Base-by-base conservation (phyloP, 306 rosid species). In the Citrullus mucosospermus region DNA sequence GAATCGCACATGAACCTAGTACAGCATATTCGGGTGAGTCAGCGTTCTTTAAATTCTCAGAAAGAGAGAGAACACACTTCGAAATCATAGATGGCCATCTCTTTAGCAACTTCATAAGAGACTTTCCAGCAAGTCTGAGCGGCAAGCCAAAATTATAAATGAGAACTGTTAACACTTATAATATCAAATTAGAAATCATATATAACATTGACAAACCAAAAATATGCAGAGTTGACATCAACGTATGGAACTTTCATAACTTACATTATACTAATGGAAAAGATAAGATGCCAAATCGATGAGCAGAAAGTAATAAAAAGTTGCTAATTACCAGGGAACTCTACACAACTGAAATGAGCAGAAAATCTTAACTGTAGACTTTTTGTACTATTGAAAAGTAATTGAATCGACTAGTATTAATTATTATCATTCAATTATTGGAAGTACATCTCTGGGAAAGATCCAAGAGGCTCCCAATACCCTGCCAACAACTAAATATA, bases 71-170 rank as follows among this genome's bases (percentile, higher is more conserved):
- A 81, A 91, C 97, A 80, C 97, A 95, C 85, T 92, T 92, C 7
- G 99, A 91, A 86, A 95, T 89, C 97, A 86, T 85, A 72, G 97
- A 87, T 46, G 99, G 97, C 97, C 97, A 95, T 85, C 96, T 91
- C 87, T 95, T 95, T 61, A 91, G 88, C 91, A 92, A 86, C 91
- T 95, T 95, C 79, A 89, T 80, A 43, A 95, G 91, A 84, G 92
- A 83, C 86, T 95, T 95, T 58, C 96, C 99, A 4, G 99, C 99
- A 81, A 91, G 96, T 82, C 99, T 95, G 87, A 59, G 77, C 75
- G 86, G 58, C 80, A 85, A 34, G 76, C 14, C 57, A 53, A 59
- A 84, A 71, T 44, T 53, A 76, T 22, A 78, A 36, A 85, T 82
- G 86, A 62, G 82, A 80, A 68, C 77, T 38, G 61, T 71, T 57